These are phyloP conservation scores for Dichotomocladium elegans DNA, from an alignment of 371 early-diverging fungal genomes.

Conservation along the genomic window DNA sequence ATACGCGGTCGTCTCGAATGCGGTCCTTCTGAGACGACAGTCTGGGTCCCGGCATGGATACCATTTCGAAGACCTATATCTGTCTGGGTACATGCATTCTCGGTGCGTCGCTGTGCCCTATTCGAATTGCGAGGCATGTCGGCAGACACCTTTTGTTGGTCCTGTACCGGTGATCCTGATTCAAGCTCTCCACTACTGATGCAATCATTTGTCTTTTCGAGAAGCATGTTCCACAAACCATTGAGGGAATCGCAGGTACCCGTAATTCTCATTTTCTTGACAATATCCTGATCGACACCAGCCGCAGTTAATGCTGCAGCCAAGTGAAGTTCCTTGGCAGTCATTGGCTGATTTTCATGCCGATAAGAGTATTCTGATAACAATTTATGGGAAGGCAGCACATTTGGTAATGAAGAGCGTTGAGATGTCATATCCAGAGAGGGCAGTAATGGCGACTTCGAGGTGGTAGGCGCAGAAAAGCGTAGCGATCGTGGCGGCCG, in stretches of 20 bases:
- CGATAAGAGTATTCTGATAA: too few species aligned
- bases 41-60: neutral
- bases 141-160: too few species aligned
- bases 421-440: too few species aligned
- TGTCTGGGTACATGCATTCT: too few species aligned
- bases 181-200: too few species aligned
- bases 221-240: slow-evolving; percentile 69
- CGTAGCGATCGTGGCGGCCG: slow-evolving; percentile 24
- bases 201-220: too few species aligned
- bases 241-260: slow-evolving; percentile 64
- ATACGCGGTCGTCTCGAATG: too few species aligned
- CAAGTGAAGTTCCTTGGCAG: slow-evolving; percentile 43
- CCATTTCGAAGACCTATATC: too few species aligned
- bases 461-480: slow-evolving; percentile 26
- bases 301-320: slow-evolving; percentile 46
- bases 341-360: slow-evolving; percentile 25
- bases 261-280: slow-evolving; percentile 53
- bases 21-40: too few species aligned
- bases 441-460: slow-evolving; percentile 19
- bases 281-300: slow-evolving; percentile 63
- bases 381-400: slow-evolving; percentile 4
- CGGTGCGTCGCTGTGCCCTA: too few species aligned
- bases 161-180: too few species aligned
- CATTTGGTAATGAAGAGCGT: slow-evolving; percentile 8
- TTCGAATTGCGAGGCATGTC: too few species aligned